Evolutionary conservation across 2,329 filamentous ascomycete species (phyloP).

Genomic region (Microcyclospora pomicola): DNA sequence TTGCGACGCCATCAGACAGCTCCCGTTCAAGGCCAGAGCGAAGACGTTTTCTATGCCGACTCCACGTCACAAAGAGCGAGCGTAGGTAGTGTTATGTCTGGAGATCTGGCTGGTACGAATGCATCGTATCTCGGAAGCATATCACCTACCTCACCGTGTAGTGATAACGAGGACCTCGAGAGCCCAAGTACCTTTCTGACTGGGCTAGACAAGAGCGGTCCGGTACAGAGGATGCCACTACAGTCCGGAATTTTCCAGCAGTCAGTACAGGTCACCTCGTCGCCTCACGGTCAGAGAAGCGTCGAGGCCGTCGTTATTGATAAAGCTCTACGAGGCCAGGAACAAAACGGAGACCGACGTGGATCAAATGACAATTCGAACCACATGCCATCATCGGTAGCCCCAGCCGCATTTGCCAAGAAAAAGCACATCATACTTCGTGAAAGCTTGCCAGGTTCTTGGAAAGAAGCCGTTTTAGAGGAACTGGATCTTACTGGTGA

Average conservation of each 20-base stretch:
- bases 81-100: not conserved
- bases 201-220: not conserved
- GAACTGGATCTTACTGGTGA: conserved; percentile 16
- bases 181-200: too few species aligned
- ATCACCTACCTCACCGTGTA: not conserved
- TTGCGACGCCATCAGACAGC: conserved; percentile 19
- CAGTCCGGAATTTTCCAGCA: not conserved
- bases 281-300: not conserved
- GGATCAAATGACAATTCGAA: too few species aligned
- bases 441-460: conserved; percentile 20
- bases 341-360: too few species aligned
- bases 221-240: not conserved
- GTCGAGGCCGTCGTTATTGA: not conserved
- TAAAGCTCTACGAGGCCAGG: too few species aligned
- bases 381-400: conserved; percentile 1
- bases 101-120: conserved; percentile 3
- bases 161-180: not conserved
- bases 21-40: conserved; percentile 9
- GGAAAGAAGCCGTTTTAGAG: conserved; percentile 19
- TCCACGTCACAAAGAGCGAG: not conserved
- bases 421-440: conserved; percentile 18
- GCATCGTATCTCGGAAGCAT: conserved; percentile 10
- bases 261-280: not conserved
- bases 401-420: conserved; percentile 5
- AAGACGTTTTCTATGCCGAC: conserved; percentile 1